Evolutionary conservation across 2,329 filamentous ascomycete genomes (phyloP), one percentile per base, ranked within the genome.

Genomic region (Colletotrichum destructivum): DNA sequence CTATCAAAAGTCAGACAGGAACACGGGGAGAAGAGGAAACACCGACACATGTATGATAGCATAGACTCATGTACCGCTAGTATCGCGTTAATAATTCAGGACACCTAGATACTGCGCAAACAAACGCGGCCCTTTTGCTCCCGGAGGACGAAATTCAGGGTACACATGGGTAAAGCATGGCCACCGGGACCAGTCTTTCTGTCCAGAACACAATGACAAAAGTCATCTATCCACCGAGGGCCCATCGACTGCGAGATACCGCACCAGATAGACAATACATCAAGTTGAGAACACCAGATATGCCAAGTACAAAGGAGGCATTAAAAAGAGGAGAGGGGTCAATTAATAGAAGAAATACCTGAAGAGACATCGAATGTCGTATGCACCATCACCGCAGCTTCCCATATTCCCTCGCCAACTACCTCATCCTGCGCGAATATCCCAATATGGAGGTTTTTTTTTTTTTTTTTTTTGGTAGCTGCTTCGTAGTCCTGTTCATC

Each of bases 401-500:
- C 35, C 18, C 2, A 5, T 21, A 3, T 40, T 40, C 26, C n/a
- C 31, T 40, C 4, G 16, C 18, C 35, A 6, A 6, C 35, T 5
- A 31, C 31, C 31, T 38, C 23, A 15, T 21, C 38, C 26, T 55
- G 31, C 52, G 18, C 8, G 13, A 18, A 55, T 13, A 18, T n/a
- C 31, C 12, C 8, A 12, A 38, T 38, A 9, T 38, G 9, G 8
- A 38, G 8, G 31, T 35, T 8, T 2, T 35, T 9, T 31, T 31
- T 23, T 23, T 2, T 2, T 23, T 9, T 31, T 35, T 11, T 12
- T 49, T 49, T 26, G 8, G 31, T 16, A 4, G 31, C 51, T 54
- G 38, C 54, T 35, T 44, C 13, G 40, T 61, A 61, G 15, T 66
- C 9, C 55, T 71, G n/a, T 69, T 69, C 69, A 55, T 69, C 49